Conservation (phyloP, 805 yeast species). For the Ogataea neopini region DNA sequence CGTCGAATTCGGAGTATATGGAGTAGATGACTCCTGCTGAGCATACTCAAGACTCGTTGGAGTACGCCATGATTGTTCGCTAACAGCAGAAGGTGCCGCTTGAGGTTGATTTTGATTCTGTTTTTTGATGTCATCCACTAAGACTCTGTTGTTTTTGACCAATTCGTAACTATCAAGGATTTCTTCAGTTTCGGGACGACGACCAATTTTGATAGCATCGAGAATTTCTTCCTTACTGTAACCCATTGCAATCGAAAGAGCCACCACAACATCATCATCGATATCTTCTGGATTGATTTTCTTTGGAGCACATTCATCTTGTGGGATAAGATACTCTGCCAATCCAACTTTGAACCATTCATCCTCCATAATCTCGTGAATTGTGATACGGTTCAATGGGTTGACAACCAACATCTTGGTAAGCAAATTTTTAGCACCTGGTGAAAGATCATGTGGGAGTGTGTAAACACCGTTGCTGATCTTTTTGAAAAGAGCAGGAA, state of each 20-base stretch:
- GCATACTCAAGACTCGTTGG: constrained; percentile 31
- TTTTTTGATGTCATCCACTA: constrained; percentile 64
- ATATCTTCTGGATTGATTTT: constrained; percentile 40
- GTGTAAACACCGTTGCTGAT: constrained; percentile 92
- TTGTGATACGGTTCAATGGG: constrained; percentile 90
- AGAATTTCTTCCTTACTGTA: constrained; percentile 81
- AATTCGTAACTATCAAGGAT: constrained; percentile 83
- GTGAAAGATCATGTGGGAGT: constrained; percentile 80
- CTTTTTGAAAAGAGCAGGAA: constrained; percentile 90
- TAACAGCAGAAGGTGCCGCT: constrained; percentile 7
- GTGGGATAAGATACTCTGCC: constrained; percentile 75
- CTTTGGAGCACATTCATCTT: constrained; percentile 43
- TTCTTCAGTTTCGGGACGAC: constrained; percentile 58
- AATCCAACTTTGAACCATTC: constrained; percentile 87
- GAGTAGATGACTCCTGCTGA: constrained; percentile 32
- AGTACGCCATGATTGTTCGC: constrained; percentile 31
- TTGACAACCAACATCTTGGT: constrained; percentile 93
- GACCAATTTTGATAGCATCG: constrained; percentile 53
- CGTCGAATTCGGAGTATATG: constrained; percentile 67
- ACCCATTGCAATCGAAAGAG: constrained; percentile 83
- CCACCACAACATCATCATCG: constrained; percentile 74
- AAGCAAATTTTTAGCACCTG: constrained; percentile 80
- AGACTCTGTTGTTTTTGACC: constrained; percentile 73
- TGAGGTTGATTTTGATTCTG: constrained; percentile 14
- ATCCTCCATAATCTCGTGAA: constrained; percentile 88